phyloP scores from a whole-genome alignment of 1,284 basidiomycete genomes.

The Austroboletus niveus region DNA sequence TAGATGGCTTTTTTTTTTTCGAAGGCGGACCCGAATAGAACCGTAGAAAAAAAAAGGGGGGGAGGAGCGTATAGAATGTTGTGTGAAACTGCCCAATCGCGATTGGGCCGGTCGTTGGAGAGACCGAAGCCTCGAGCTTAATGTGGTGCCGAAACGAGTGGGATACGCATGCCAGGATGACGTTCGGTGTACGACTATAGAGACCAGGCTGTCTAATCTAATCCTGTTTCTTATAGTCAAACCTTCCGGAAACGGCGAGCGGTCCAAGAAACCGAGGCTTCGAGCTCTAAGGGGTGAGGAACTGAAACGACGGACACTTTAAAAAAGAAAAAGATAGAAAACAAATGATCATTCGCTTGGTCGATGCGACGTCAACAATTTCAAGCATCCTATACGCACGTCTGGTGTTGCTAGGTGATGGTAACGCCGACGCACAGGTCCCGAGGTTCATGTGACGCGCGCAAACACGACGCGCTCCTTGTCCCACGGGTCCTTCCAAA shows the following conservation, averaged over 20 bases:
- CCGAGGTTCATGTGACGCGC: conserved; percentile 23
- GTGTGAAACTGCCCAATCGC: conserved; percentile 1
- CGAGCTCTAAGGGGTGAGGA: conserved; percentile 7
- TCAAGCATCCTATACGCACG: not conserved
- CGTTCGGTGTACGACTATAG: not conserved
- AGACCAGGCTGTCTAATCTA: not conserved
- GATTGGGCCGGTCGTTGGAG: conserved; percentile 5
- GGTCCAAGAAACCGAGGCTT: conserved; percentile 8
- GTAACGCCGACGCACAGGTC: not conserved
- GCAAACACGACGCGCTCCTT: conserved; percentile 64
- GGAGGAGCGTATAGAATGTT: not conserved
- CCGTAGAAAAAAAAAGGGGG: too few species aligned
- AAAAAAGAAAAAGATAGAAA: not conserved
- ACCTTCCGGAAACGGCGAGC: conserved; percentile 4
- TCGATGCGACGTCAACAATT: not conserved
- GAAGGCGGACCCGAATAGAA: not conserved
- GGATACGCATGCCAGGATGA: not conserved
- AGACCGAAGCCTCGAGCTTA: not conserved
- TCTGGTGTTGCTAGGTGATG: conserved; percentile 18
- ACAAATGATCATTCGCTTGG: not conserved
- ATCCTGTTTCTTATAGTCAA: not conserved
- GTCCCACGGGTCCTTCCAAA: conserved; percentile 80
- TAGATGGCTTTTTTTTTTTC: not conserved
- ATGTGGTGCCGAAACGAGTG: not conserved
- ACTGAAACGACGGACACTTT: conserved; percentile 8